These are phyloP conservation scores for Aspergillus wentii DNA, from an alignment of 495 filamentous ascomycete species.

Conservation along the genomic window DNA sequence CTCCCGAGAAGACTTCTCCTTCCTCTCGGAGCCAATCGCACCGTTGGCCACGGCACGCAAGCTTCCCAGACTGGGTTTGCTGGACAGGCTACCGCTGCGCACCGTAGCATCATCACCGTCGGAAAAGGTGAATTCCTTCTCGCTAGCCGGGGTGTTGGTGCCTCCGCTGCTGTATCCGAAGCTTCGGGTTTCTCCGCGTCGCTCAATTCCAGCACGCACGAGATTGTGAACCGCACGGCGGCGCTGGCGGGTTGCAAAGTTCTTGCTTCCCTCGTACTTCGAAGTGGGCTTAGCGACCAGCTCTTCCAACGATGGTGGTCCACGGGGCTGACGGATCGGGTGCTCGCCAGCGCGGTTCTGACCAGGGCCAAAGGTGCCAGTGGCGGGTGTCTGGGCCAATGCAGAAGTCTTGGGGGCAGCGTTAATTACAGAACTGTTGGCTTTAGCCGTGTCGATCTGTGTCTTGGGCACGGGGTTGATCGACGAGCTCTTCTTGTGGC, in stretches of 20 bases:
- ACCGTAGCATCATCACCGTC: slow-evolving; percentile 79
- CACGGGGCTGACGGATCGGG: slow-evolving; percentile 87
- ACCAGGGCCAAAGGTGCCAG: slow-evolving; percentile 88
- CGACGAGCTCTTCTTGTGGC: slow-evolving; percentile 88
- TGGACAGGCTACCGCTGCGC: slow-evolving; percentile 77
- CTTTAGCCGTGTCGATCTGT: slow-evolving; percentile 53
- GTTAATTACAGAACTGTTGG: slow-evolving; percentile 37
- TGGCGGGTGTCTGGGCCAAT: slow-evolving; percentile 75
- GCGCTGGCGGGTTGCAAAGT: slow-evolving; percentile 91
- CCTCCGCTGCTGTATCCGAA: slow-evolving; percentile 56
- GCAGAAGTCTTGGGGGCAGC: slow-evolving; percentile 71
- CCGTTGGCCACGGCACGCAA: slow-evolving; percentile 73
- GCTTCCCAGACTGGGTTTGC: slow-evolving; percentile 73
- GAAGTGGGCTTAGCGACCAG: slow-evolving; percentile 85
- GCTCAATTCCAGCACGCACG: slow-evolving; percentile 83
- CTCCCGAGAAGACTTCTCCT: slow-evolving; percentile 57
- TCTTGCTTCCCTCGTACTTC: slow-evolving; percentile 96
- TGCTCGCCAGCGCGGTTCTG: slow-evolving; percentile 92
- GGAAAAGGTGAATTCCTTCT: slow-evolving; percentile 76
- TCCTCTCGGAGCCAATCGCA: slow-evolving; percentile 81
- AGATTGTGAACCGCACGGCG: slow-evolving; percentile 88
- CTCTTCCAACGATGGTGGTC: slow-evolving; percentile 89
- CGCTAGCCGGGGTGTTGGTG: slow-evolving; percentile 84
- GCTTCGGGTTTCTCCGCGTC: slow-evolving; percentile 62
- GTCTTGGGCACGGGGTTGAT: slow-evolving; percentile 59